Percentiles rank a stretch among this genome's conserved stretches.
These are phyloP conservation scores for Coemansia biformis DNA, from an alignment of 192 early-diverging fungal species.

Conservation along the genomic window DNA sequence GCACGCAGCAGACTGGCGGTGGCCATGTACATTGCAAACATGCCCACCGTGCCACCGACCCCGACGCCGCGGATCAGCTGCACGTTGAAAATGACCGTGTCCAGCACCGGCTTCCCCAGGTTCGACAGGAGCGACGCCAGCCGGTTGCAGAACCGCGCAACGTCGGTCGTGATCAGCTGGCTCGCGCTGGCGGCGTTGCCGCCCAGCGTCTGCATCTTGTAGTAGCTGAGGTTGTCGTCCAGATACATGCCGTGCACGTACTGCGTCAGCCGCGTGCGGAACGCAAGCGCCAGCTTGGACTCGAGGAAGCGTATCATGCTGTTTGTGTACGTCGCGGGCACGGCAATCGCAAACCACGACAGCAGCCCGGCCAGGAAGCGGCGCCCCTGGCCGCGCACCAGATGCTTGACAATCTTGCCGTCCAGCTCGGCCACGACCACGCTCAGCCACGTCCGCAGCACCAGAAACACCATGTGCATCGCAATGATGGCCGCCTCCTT, in stretches of 20 bases:
- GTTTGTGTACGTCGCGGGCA: conserved; percentile 96
- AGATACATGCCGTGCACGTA: conserved; percentile 87
- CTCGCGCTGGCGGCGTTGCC: conserved; percentile 84
- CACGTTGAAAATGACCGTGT: conserved; percentile 87
- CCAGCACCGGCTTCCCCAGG: conserved; percentile 90
- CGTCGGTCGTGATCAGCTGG: conserved; percentile 86
- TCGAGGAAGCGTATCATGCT: conserved; percentile 72
- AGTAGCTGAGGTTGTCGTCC: conserved; percentile 84
- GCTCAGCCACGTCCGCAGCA: conserved; percentile 85
- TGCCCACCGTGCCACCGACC: conserved; percentile 71
- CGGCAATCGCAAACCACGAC: conserved; percentile 90
- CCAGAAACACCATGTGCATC: conserved; percentile 79
- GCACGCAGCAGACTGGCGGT: conserved; percentile 76
- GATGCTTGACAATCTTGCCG: conserved; percentile 88
- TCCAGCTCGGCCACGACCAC: conserved; percentile 90
- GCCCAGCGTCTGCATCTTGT: conserved; percentile 86
- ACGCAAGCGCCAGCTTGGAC: conserved; percentile 64
- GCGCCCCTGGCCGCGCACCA: conserved; percentile 79
- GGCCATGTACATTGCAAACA: conserved; percentile 72
- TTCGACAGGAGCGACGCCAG: conserved; percentile 86
- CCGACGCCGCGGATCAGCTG: conserved; percentile 86
- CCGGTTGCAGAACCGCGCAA: conserved; percentile 84
- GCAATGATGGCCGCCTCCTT: conserved; percentile 77
- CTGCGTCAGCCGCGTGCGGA: conserved; percentile 83
- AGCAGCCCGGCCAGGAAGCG: conserved; percentile 70